These are phyloP conservation scores for Coemansia reversa DNA, from an alignment of 192 early-diverging fungal genomes.

Conservation along the genomic window DNA sequence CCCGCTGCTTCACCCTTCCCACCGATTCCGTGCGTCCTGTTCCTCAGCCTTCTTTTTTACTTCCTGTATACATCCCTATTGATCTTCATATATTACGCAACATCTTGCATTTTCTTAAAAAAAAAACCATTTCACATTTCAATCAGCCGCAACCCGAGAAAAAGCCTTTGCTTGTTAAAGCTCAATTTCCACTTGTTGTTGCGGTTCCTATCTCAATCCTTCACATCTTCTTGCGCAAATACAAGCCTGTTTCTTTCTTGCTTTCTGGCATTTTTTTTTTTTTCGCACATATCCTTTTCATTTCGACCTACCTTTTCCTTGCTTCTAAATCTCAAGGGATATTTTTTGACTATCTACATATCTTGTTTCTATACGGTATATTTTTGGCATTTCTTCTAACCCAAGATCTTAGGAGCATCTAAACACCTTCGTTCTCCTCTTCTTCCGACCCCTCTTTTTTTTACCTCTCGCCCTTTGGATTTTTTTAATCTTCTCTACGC, in stretches of 20 bases:
- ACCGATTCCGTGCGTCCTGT: background rate
- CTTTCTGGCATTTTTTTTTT: background rate
- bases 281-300: background rate
- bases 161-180: background rate
- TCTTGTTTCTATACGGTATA: background rate
- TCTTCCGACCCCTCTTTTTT: constrained; percentile 1
- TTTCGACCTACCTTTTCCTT: background rate
- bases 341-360: background rate
- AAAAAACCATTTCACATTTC: constrained; percentile 1
- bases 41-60: background rate
- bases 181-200: background rate
- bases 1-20: background rate
- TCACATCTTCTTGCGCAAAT: background rate
- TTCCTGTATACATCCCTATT: background rate
- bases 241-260: background rate
- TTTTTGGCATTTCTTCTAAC: background rate
- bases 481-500: constrained; percentile 6
- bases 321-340: background rate
- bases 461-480: background rate
- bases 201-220: background rate
- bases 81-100: constrained; percentile 14
- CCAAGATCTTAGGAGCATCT: background rate
- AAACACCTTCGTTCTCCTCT: constrained; percentile 3
- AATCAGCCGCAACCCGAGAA: background rate
- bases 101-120: constrained; percentile 6